Evolutionary conservation across 345 rosid genomes (phyloP), one percentile per base, ranked within the genome.

Genomic region (Syzygium oleosum): DNA sequence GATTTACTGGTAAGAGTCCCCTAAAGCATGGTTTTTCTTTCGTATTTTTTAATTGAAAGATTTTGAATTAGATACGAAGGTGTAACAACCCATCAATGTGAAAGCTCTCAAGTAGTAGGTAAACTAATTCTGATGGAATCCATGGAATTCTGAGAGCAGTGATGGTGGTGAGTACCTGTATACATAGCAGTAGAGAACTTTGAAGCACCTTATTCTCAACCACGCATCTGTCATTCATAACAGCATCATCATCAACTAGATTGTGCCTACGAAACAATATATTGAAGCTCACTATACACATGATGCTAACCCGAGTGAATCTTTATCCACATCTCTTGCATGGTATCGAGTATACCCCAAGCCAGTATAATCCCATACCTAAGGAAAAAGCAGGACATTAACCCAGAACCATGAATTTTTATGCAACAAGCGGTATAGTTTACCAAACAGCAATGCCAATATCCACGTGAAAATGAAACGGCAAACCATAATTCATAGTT

Each of bases 301-400:
- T 65, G 51, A 85, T 80, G 85, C 95, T 91, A 91, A 97, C 99
- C 99, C 99, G 56, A 97, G 90, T 84, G 90, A 87, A 85, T 95
- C 96, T 91, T 94, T 95, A 90, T 94, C 88, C 52, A 91, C 96
- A 89, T 97, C 99, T 88, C 92, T 94, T 79, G 99, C 97, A 92
- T 90, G 89, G 88, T 96, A 97, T 91, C 91, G 93, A 89, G 98
- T 93, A 89, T 92, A 97, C 89, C 98, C 99, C 85, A 95, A 90
- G 91, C 99, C 99, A 63, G 99, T 95, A 92, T 96, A 94, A 91
- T 97, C 99, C 99, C 99, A 96, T 53, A 96, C 99, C 99, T 96
- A 89, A 79, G 90, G 58, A 85, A 92, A 51, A 38, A 54, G 34
- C 49, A 73, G 49, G 49, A 2, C 49, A 73, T 73, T 38, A 73